Evolutionary conservation across 2,329 filamentous ascomycete genomes (phyloP).

Genomic region (Chaetomium sp.): DNA sequence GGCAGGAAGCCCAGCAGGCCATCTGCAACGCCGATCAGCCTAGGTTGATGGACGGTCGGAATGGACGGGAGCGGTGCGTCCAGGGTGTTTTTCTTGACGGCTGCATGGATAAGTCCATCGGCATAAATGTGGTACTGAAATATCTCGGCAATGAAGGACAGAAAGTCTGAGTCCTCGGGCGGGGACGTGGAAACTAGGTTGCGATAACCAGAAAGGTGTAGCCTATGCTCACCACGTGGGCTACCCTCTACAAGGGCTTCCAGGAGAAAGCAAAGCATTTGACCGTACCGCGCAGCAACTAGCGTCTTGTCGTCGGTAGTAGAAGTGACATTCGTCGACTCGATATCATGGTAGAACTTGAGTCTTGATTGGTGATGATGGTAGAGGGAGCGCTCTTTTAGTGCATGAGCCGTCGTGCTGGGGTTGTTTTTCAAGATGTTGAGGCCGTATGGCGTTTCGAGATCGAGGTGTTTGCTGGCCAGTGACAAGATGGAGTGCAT

Average conservation of each 20-base stretch:
- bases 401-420: constrained; percentile 38
- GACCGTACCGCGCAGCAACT: constrained; percentile 51
- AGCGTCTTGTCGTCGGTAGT: constrained; percentile 36
- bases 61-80: constrained; percentile 38
- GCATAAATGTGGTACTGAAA: constrained; percentile 75
- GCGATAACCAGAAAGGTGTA: constrained; percentile 71
- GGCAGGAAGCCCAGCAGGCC: constrained; percentile 73
- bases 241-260: constrained; percentile 52
- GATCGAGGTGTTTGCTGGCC: constrained; percentile 69
- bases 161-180: constrained; percentile 59
- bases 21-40: constrained; percentile 75
- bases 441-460: constrained; percentile 48
- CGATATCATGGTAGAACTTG: constrained; percentile 44
- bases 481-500: constrained; percentile 89
- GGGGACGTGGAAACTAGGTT: constrained; percentile 59
- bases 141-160: constrained; percentile 62
- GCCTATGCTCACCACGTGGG: constrained; percentile 62
- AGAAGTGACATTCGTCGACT: constrained; percentile 41
- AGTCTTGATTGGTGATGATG: constrained; percentile 51
- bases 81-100: constrained; percentile 32
- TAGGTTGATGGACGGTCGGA: constrained; percentile 39
- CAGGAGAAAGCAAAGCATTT: constrained; percentile 57
- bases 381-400: constrained; percentile 47
- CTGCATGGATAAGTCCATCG: constrained; percentile 53
- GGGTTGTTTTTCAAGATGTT: constrained; percentile 47